Evolutionary conservation across 2,329 filamentous ascomycete species (phyloP), one percentile per base, ranked within the genome.

Genomic region (Pseudogymnoascus sp.): DNA sequence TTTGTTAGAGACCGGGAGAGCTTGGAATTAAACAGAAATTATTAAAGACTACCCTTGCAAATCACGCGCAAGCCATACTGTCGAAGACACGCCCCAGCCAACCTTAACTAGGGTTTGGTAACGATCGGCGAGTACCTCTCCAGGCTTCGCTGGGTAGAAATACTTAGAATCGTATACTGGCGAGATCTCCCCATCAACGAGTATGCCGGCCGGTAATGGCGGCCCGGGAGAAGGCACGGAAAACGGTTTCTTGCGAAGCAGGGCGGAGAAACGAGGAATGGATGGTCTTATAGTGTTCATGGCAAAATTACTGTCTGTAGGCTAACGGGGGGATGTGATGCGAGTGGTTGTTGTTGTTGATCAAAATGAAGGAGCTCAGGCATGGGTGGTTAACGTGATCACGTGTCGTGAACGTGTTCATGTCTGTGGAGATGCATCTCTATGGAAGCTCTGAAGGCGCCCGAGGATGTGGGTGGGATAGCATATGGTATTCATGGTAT

Each of bases 51-150:
- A 38, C 36, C 36, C 14, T 38, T 38, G 36, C 36, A 38, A 8
- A 56, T 78, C 77, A 21, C 62, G 68, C n/a, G 75, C 73, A 60
- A 78, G 72, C 74, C 75, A 79, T 60, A 77, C 71, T 4, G 71
- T 78, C 4, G 74, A 76, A 68, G 74, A 78, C 18, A 71, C 72
- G 5, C 76, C 75, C 66, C 68, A 72, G 3, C 75, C 75, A 11
- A 78, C 70, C 64, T 78, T 78, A 62, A 76, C 74, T 5, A 72
- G 69, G 46, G 78, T 71, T 5, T 50, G 67, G 63, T 78, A 78
- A 63, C 74, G 67, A 14, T 67, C 64, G 40, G 73, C 65, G 1
- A 75, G 66, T 6, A 73, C 28, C 50, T 75, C 71, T 1, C 71
- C 71, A 2, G 69, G 60, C 38, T 63, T 64, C 12, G 59, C 60